Percentiles rank a stretch among this genome's conserved stretches.
Conservation (phyloP, 208 protist species). For the Angomonas ambiguus region DNA sequence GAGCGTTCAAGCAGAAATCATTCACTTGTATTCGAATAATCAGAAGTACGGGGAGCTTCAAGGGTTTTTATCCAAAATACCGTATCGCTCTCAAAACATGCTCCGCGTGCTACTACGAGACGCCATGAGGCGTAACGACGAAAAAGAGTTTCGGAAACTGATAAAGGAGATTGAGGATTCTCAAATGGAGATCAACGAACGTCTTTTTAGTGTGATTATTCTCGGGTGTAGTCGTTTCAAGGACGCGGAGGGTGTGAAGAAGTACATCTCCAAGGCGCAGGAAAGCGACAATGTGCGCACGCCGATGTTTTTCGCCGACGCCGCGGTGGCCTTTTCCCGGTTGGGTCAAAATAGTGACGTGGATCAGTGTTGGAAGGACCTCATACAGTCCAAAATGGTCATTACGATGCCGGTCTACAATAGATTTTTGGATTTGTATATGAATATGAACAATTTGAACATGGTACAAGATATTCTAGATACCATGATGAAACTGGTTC, state of each 20-base stretch:
- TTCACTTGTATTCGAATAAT: slow-evolving; percentile 58
- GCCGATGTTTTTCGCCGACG: slow-evolving; percentile 79
- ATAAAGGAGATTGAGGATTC: slow-evolving; percentile 42
- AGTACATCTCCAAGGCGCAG: slow-evolving; percentile 54
- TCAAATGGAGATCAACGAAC: slow-evolving; percentile 61
- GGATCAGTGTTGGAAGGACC: slow-evolving; percentile 74
- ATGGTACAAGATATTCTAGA: slow-evolving; percentile 87
- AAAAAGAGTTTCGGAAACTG: slow-evolving; percentile 42
- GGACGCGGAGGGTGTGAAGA: slow-evolving; percentile 56
- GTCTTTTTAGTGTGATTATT: slow-evolving; percentile 72
- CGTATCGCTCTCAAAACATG: slow-evolving; percentile 58
- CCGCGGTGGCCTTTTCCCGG: slow-evolving; percentile 60
- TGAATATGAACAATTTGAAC: slow-evolving; percentile 71
- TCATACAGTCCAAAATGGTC: slow-evolving; percentile 64
- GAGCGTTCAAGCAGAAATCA: slow-evolving; percentile 72
- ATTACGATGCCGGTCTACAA: slow-evolving; percentile 89
- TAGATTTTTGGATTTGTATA: slow-evolving; percentile 87
- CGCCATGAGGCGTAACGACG: slow-evolving; percentile 52
- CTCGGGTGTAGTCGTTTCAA: slow-evolving; percentile 57
- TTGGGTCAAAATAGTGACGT: slow-evolving; percentile 50
- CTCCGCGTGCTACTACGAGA: slow-evolving; percentile 76
- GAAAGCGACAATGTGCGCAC: slow-evolving; percentile 37
- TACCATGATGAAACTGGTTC: slow-evolving; percentile 89
- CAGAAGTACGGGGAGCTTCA: slow-evolving; percentile 31
- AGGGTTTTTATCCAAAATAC: slow-evolving; percentile 56